Conservation (phyloP, 768 basidiomycete genomes). For the Leccinum subgranulosum region DNA sequence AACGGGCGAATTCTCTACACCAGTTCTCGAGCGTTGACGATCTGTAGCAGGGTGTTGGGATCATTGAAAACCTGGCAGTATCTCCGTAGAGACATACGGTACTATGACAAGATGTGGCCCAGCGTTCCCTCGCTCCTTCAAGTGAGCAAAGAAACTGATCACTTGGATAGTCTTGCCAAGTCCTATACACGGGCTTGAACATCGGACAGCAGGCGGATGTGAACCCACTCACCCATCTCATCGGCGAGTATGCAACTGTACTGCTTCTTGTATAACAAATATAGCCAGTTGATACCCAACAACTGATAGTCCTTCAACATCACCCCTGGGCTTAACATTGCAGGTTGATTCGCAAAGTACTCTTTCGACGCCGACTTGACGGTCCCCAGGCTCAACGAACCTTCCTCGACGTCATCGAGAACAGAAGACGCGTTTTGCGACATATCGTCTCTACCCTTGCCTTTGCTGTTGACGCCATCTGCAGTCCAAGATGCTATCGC, state of each 20-base stretch:
- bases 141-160: constrained; percentile 90
- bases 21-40: constrained; percentile 98
- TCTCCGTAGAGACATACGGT: constrained; percentile 58
- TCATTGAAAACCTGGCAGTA: background rate
- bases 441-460: constrained; percentile 39
- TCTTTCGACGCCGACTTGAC: constrained; percentile 47
- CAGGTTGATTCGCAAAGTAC: constrained; percentile 76
- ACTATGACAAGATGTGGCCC: constrained; percentile 95
- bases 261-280: constrained; percentile 74
- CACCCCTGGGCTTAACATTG: constrained; percentile 60
- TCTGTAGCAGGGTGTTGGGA: constrained; percentile 36
- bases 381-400: constrained; percentile 55
- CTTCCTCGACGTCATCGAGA: constrained; percentile 49
- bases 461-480: constrained; percentile 29
- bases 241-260: constrained; percentile 96
- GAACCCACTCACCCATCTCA: constrained; percentile 82
- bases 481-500: constrained; percentile 79
- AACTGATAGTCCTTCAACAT: constrained; percentile 95
- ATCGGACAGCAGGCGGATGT: background rate
- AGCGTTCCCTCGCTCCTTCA: constrained; percentile 72
- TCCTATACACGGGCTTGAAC: constrained; percentile 44
- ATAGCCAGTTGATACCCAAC: constrained; percentile 96
- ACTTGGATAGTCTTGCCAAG: constrained; percentile 99
- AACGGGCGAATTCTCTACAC: constrained; percentile 93
- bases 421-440: constrained; percentile 17